phyloP scores from a whole-genome alignment of 495 filamentous ascomycete species.

The Neurospora tetrasperma region DNA sequence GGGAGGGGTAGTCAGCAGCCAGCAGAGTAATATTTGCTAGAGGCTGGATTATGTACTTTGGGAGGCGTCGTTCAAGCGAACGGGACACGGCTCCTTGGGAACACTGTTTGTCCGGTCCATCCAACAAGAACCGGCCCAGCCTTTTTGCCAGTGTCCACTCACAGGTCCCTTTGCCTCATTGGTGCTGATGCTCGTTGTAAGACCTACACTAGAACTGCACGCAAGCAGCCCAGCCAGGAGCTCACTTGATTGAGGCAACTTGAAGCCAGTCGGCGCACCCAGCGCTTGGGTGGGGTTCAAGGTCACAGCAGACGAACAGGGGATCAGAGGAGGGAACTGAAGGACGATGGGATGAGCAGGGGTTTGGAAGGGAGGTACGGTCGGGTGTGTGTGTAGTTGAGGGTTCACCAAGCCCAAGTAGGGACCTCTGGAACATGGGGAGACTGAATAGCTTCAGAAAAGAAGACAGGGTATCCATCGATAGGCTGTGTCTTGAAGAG shows the following conservation, averaged over 20 bases:
- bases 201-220: not conserved
- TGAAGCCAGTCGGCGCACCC: slow-evolving; percentile 25
- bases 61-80: slow-evolving; percentile 21
- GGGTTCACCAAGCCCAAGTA: not conserved
- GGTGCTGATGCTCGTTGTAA: not conserved
- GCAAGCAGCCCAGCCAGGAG: slow-evolving; percentile 1
- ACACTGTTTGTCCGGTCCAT: not conserved
- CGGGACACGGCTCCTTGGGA: not conserved
- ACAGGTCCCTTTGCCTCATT: not conserved
- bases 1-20: slow-evolving; percentile 7
- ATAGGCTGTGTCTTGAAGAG: not conserved
- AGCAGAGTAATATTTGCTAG: slow-evolving; percentile 3
- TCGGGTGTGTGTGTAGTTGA: not conserved
- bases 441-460: not conserved
- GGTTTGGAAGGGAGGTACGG: not conserved
- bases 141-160: not conserved
- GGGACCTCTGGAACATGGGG: not conserved
- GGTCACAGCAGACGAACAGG: not conserved
- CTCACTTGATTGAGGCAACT: slow-evolving; percentile 6
- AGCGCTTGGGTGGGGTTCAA: slow-evolving; percentile 23
- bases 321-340: not conserved
- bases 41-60: not conserved
- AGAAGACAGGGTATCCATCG: not conserved
- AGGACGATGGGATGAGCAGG: slow-evolving; percentile 1
- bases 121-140: not conserved